Evolutionary conservation across 208 protist species (phyloP).

Genomic region (Wallacemonas rigidus): DNA sequence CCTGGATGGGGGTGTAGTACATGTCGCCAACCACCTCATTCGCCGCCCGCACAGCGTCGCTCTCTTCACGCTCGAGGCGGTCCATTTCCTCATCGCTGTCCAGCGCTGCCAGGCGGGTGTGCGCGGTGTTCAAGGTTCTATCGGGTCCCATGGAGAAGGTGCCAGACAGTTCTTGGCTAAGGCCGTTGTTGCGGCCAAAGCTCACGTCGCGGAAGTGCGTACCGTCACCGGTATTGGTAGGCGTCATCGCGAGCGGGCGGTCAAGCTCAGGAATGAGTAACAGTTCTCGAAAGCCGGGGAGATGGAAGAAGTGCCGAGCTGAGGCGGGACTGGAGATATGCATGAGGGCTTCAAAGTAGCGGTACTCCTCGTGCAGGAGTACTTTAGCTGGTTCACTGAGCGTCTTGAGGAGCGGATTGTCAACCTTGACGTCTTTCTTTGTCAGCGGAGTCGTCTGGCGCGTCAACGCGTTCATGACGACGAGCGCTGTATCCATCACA

Average conservation of each 20-base stretch:
- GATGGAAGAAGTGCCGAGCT: constrained; percentile 56
- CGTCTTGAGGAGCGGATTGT: constrained; percentile 49
- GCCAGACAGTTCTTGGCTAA: constrained; percentile 22
- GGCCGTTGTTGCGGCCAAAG: constrained; percentile 22
- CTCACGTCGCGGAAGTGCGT: constrained; percentile 8
- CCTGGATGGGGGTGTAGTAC: constrained; percentile 47
- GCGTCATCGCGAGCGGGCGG: background rate
- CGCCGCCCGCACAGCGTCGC: background rate
- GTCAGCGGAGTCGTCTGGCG: constrained; percentile 30
- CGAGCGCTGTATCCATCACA: constrained; percentile 51
- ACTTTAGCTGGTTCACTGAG: constrained; percentile 34
- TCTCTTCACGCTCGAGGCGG: background rate
- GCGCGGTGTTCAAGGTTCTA: background rate
- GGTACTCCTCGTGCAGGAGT: constrained; percentile 53
- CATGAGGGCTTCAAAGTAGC: constrained; percentile 48
- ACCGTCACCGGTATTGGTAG: background rate
- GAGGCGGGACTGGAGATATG: constrained; percentile 43
- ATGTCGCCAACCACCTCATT: constrained; percentile 5
- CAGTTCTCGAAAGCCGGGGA: constrained; percentile 53
- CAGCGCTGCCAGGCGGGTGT: background rate
- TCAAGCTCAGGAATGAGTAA: constrained; percentile 38
- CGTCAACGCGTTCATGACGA: constrained; percentile 47
- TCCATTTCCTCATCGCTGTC: constrained; percentile 8
- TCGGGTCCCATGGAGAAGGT: background rate
- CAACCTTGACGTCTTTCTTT: constrained; percentile 32